Evolutionary conservation across 306 rosid genomes (phyloP).

Genomic region (Gastrolobium bilobum): DNA sequence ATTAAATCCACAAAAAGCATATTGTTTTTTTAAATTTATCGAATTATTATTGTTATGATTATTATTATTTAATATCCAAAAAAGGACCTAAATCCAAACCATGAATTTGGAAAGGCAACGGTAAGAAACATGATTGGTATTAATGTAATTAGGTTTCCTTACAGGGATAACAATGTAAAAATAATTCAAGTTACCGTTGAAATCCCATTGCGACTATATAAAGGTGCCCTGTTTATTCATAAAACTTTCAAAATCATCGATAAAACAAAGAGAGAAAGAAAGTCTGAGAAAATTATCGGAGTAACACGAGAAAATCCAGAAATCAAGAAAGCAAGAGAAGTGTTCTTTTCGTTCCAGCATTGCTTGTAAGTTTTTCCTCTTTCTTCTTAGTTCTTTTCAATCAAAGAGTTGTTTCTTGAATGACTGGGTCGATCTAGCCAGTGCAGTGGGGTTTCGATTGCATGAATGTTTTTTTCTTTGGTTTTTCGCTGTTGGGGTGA

Average conservation of each 20-base stretch:
- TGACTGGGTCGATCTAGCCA: background rate
- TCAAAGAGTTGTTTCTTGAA: slow-evolving; percentile 1
- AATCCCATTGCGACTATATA: background rate
- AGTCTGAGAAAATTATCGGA: background rate
- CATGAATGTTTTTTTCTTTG: background rate
- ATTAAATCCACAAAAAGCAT: too few species aligned
- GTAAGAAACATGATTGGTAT: background rate
- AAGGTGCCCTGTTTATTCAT: too few species aligned
- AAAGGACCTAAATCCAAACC: background rate
- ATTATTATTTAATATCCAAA: background rate
- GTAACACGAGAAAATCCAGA: background rate
- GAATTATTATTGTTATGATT: too few species aligned
- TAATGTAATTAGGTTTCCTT: background rate
- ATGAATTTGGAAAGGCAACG: slow-evolving; percentile 7
- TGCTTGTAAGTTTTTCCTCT: slow-evolving; percentile 48
- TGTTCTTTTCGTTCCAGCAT: background rate
- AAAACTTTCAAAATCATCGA: background rate
- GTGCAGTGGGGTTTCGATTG: slow-evolving; percentile 7
- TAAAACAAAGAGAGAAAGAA: slow-evolving; percentile 18
- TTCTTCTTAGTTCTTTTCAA: slow-evolving; percentile 13
- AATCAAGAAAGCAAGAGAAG: background rate
- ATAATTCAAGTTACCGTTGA: slow-evolving; percentile 58
- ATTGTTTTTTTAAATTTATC: too few species aligned
- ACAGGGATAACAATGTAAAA: slow-evolving; percentile 53
- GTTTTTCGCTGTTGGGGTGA: background rate